Base-by-base conservation (phyloP, 2,329 filamentous ascomycete species). In the Aspergillus versicolor region DNA sequence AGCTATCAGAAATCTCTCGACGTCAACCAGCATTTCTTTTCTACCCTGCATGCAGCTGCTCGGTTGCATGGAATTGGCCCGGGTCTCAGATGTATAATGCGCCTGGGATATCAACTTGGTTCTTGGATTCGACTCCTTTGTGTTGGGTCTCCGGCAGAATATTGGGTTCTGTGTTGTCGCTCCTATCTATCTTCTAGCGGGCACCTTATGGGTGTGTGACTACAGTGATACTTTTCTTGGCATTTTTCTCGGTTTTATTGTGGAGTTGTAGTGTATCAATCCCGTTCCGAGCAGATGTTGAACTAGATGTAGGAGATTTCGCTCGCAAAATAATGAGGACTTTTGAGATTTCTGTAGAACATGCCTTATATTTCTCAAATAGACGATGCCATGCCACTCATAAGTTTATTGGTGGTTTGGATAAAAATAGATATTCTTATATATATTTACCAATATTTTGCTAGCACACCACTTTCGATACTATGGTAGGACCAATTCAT, bases 41-140 rank as follows among this genome's bases (percentile, higher is more conserved):
- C 38, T 37, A 11, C 50, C 50, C 32, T 45, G 41, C 50, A 52
- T 52, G 41, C 50, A 52, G 50, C 50, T 41, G 42, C 50, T 52
- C 41, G 30, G 51, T 38, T 47, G 41, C 50, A 45, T 52, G 41
- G n/a, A 40, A 38, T 46, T 19, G 24, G 48, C 9, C 27, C 21
- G 13, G 11, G 30, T 12, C 34, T 43, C 51, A 47, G 46, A 53
- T 53, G 51, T 27, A 47, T 45, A 45, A 45, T 45, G 3, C 32
- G 15, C 50, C 41, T 52, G n/a, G 7, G 40, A 50, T 43, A 22
- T 47, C 50, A 17, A 22, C 22, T 30, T 17, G 19, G 30, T n/a
- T 27, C 50, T 37, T 47, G 44, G 44, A 15, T 47, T 9, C 22
- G 13, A 24, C 43, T 17, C 43, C 43, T 45, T 13, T 4, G 40